Conservation (phyloP, 345 rosid genomes). For the Aquilaria malaccensis region DNA sequence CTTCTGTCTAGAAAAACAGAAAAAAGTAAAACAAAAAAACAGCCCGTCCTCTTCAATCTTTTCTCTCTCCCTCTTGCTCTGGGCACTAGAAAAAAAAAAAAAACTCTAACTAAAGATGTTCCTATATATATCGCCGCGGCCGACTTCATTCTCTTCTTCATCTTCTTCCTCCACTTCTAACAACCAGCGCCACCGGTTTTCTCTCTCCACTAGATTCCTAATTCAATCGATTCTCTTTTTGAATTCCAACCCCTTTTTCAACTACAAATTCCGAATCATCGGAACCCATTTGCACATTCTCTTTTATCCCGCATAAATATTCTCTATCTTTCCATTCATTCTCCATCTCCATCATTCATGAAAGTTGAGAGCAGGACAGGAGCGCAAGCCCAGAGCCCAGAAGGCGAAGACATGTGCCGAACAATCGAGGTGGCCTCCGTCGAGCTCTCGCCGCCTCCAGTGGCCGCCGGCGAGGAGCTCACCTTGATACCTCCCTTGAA, state of each 20-base stretch:
- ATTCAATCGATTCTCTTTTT: background rate
- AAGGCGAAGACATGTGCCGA: constrained; percentile 24
- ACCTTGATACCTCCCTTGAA: constrained; percentile 71
- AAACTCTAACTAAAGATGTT: background rate
- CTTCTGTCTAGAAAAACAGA: too few species aligned
- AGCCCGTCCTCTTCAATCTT: background rate
- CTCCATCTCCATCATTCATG: constrained; percentile 3
- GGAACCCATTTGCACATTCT: constrained; percentile 14
- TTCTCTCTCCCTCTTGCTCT: background rate
- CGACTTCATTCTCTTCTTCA: constrained; percentile 1
- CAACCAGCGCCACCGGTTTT: constrained; percentile 7
- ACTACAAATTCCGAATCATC: background rate
- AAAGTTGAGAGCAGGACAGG: constrained; percentile 16
- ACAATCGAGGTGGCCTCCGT: constrained; percentile 43
- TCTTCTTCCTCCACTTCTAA: background rate
- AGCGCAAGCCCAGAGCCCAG: background rate
- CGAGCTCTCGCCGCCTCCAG: constrained; percentile 14
- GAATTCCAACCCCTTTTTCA: background rate
- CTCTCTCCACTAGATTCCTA: background rate
- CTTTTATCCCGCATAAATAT: constrained; percentile 5
- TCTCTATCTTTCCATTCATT: background rate
- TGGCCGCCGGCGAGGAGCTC: constrained; percentile 33
- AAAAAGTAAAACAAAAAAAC: background rate
- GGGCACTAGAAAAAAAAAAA: background rate
- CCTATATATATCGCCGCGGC: constrained; percentile 6